These are phyloP conservation scores for Blastobotrys terrestris DNA, from an alignment of 805 yeast genomes.

Conservation along the genomic window DNA sequence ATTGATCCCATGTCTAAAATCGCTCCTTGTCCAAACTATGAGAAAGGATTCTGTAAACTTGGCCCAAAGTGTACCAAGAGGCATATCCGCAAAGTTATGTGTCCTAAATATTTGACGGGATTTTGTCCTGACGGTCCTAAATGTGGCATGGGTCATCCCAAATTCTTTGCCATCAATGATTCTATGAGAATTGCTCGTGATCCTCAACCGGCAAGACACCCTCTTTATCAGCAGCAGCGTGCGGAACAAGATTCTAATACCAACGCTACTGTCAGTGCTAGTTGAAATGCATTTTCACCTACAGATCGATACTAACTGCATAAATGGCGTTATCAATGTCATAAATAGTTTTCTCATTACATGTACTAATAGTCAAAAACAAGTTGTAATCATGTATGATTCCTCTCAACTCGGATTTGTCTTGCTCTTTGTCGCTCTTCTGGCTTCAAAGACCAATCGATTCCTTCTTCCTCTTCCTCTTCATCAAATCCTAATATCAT, in stretches of 20 bases:
- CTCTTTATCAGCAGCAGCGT: not conserved
- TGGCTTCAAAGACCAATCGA: constrained; percentile 73
- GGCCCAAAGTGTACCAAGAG: constrained; percentile 83
- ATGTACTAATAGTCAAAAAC: not conserved
- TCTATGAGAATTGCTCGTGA: constrained; percentile 33
- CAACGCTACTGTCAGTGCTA: not conserved
- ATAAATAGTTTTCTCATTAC: not conserved
- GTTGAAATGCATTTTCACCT: not conserved
- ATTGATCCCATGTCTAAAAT: constrained; percentile 82
- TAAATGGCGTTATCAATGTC: not conserved
- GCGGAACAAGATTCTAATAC: not conserved
- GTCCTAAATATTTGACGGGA: constrained; percentile 80
- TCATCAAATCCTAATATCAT: constrained; percentile 79
- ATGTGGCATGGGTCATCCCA: constrained; percentile 79
- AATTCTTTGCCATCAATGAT: constrained; percentile 41
- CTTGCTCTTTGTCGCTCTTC: constrained; percentile 46
- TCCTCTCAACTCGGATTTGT: constrained; percentile 19
- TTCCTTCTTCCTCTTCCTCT: constrained; percentile 44
- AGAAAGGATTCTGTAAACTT: constrained; percentile 83
- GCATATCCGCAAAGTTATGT: constrained; percentile 68
- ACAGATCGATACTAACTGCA: not conserved
- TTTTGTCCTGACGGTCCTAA: constrained; percentile 86
- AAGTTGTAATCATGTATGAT: not conserved
- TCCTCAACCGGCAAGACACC: constrained; percentile 9
- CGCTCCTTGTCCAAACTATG: constrained; percentile 82